These are phyloP conservation scores for Barnettozyma sucrosica DNA, from an alignment of 805 yeast species.

Conservation along the genomic window DNA sequence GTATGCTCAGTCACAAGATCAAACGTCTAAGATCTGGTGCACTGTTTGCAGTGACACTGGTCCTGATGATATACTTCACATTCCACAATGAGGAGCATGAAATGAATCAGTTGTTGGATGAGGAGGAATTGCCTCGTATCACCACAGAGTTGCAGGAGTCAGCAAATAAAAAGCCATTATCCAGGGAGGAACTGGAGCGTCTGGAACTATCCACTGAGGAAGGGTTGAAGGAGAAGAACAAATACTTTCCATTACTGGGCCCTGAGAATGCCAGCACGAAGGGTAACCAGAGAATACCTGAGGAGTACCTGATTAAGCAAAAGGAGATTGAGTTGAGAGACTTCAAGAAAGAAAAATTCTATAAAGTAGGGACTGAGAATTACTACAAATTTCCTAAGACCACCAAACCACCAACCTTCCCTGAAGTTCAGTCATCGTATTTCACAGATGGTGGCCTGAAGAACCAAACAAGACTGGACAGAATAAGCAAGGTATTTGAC, in stretches of 20 bases:
- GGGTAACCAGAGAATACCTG: slow-evolving; percentile 12
- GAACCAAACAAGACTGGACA: slow-evolving; percentile 23
- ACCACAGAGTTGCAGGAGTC: slow-evolving; percentile 9
- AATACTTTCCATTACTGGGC: slow-evolving; percentile 32
- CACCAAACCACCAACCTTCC: slow-evolving; percentile 16
- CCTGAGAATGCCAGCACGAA: slow-evolving; percentile 12
- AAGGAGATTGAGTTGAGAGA: slow-evolving; percentile 16
- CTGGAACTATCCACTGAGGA: slow-evolving; percentile 3
- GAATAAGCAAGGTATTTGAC: slow-evolving; percentile 33
- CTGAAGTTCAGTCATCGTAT: slow-evolving; percentile 25
- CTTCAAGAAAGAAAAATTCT: slow-evolving; percentile 16
- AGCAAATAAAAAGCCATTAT: neutral
- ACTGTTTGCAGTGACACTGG: slow-evolving; percentile 14
- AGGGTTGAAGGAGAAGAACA: slow-evolving; percentile 30
- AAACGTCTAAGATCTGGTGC: slow-evolving; percentile 17
- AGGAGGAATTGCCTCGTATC: slow-evolving; percentile 22
- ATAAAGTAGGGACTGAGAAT: slow-evolving; percentile 23
- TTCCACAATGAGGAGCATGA: slow-evolving; percentile 23
- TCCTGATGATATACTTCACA: slow-evolving; percentile 23
- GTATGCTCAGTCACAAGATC: slow-evolving; percentile 10
- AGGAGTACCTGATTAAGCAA: slow-evolving; percentile 20
- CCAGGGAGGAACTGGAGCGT: slow-evolving; percentile 4
- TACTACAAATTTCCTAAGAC: slow-evolving; percentile 19
- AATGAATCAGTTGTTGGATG: slow-evolving; percentile 22
- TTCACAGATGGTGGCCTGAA: slow-evolving; percentile 28